Percentiles rank a stretch among this genome's conserved stretches.
Conservation (phyloP, 495 filamentous ascomycete species). For the Ascodesmis nigricans region DNA sequence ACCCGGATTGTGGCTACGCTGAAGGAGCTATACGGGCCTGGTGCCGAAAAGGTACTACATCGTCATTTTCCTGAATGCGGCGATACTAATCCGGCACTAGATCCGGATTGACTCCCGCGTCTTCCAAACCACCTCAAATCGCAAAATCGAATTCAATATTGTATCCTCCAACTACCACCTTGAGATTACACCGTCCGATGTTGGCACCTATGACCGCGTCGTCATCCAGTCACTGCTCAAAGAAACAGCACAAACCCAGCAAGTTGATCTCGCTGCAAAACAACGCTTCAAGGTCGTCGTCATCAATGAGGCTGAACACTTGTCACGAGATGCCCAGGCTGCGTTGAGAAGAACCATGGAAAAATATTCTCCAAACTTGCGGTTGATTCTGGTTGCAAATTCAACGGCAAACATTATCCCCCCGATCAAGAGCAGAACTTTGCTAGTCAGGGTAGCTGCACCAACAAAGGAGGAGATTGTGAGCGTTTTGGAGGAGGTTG, state of each 20-base stretch:
- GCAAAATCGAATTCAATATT: slow-evolving; percentile 97
- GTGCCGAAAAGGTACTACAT: slow-evolving; percentile 46
- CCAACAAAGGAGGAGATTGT: slow-evolving; percentile 71
- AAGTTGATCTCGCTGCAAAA: slow-evolving; percentile 71
- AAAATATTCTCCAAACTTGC: slow-evolving; percentile 88
- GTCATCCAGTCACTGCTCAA: slow-evolving; percentile 90
- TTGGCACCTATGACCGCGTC: slow-evolving; percentile 89
- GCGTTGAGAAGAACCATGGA: slow-evolving; percentile 93
- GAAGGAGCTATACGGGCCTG: slow-evolving; percentile 75
- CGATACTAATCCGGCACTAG: slow-evolving; percentile 7
- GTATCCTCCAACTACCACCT: slow-evolving; percentile 90
- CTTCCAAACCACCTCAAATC: slow-evolving; percentile 85
- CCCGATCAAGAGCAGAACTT: slow-evolving; percentile 69
- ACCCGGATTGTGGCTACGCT: slow-evolving; percentile 86
- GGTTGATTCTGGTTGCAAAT: slow-evolving; percentile 80
- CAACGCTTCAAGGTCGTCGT: slow-evolving; percentile 96
- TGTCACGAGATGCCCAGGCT: slow-evolving; percentile 86
- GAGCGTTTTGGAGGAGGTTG: slow-evolving; percentile 48
- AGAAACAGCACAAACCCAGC: slow-evolving; percentile 94
- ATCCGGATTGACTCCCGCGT: slow-evolving; percentile 92
- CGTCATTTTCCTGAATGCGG: background rate
- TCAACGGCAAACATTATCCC: slow-evolving; percentile 94
- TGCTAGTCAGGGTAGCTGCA: slow-evolving; percentile 79
- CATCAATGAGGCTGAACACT: slow-evolving; percentile 95
- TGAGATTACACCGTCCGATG: slow-evolving; percentile 92